Evolutionary conservation across 2,329 filamentous ascomycete species (phyloP).

Genomic region (Neofusicoccum ribis): DNA sequence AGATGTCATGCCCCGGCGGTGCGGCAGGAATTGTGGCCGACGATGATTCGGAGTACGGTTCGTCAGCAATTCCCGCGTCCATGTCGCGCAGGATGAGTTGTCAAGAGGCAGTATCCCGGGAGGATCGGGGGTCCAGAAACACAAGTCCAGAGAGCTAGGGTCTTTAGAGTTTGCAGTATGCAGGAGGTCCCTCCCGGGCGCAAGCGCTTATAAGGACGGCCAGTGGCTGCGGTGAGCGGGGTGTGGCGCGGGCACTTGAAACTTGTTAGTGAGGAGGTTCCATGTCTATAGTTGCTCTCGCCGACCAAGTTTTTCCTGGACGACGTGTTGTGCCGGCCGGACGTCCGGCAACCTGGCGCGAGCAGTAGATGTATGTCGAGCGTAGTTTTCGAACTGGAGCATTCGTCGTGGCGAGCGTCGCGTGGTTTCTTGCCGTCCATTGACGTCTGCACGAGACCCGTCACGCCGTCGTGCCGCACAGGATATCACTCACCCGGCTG

Average conservation of each 20-base stretch:
- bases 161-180: neutral
- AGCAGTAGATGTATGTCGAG: no score
- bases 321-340: no score
- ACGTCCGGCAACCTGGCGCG: no score
- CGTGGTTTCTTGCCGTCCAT: no score
- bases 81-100: neutral
- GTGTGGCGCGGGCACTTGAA: neutral
- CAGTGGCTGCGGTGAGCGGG: neutral
- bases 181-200: no score
- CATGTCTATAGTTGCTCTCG: no score
- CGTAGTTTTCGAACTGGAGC: no score
- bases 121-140: neutral
- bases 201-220: neutral
- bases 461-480: neutral
- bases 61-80: neutral
- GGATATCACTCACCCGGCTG: neutral
- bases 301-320: no score
- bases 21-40: neutral
- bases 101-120: neutral
- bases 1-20: neutral
- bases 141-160: neutral
- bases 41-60: neutral
- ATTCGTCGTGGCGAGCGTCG: no score
- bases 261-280: neutral
- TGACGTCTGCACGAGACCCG: no score